Base-by-base conservation (phyloP, 495 filamentous ascomycete species). In the Xylaria nigripes region DNA sequence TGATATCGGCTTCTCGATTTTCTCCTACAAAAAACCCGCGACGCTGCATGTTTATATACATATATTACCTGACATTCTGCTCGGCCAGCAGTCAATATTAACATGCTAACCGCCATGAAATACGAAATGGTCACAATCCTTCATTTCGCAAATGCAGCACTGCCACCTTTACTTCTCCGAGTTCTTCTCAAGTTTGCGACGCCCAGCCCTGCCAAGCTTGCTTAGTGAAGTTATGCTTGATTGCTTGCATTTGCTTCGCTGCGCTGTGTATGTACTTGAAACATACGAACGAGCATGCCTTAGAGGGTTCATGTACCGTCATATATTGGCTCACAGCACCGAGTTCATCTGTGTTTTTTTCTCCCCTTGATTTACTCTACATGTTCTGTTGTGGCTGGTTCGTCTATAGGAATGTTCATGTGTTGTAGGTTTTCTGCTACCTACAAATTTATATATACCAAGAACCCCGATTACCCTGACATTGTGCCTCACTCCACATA, bases 401-500 rank as follows among this genome's bases (percentile, higher is more conserved):
- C n/a, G n/a, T n/a, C n/a, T n/a, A n/a, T n/a, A n/a, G n/a, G n/a
- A n/a, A n/a, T n/a, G n/a, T n/a, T n/a, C n/a, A n/a, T n/a, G n/a
- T n/a, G n/a, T n/a, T n/a, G n/a, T n/a, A n/a, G n/a, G n/a, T n/a
- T n/a, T n/a, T n/a, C n/a, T n/a, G n/a, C n/a, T n/a, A n/a, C n/a
- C n/a, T n/a, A n/a, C n/a, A n/a, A n/a, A n/a, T n/a, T n/a, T n/a
- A n/a, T n/a, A n/a, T n/a, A n/a, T n/a, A n/a, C n/a, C n/a, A n/a
- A n/a, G n/a, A n/a, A n/a, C n/a, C n/a, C n/a, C n/a, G n/a, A n/a
- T n/a, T n/a, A n/a, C n/a, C n/a, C n/a, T n/a, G n/a, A n/a, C n/a
- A n/a, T n/a, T n/a, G n/a, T 36, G 32, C 32, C 32, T 36, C 13
- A 40, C 24, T 48, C 29, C 45, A 47, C 36, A 32, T 63, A 65